Conservation (phyloP, 306 rosid genomes). For the Cotoneaster glaucophyllus region DNA sequence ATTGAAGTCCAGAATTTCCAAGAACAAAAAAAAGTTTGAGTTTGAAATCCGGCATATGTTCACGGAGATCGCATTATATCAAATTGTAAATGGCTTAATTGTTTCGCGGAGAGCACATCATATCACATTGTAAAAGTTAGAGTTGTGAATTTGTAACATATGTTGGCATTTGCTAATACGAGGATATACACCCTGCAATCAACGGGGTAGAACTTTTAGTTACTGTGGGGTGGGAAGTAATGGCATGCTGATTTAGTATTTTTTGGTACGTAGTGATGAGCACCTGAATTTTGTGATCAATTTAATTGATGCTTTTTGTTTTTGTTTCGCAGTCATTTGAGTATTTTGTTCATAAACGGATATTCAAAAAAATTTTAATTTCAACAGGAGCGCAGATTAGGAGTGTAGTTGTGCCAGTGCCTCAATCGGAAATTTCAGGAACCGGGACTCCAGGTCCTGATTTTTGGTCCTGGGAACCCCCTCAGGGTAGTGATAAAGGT, state of each 20-base stretch:
- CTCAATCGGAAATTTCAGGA: slow-evolving; percentile 35
- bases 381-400: slow-evolving; percentile 2
- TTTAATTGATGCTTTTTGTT: not conserved
- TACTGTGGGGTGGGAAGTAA: not conserved
- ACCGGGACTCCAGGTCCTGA: slow-evolving; percentile 78
- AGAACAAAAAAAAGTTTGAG: not conserved
- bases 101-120: not conserved
- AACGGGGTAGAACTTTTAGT: not conserved
- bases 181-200: not conserved
- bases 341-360: too few relatives aligned
- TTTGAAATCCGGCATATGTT: not conserved
- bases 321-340: not conserved
- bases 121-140: not conserved
- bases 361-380: not conserved
- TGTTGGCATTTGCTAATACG: not conserved
- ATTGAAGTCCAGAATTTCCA: not conserved
- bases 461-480: slow-evolving; percentile 98
- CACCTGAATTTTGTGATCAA: not conserved
- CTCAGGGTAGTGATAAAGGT: slow-evolving; percentile 28
- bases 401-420: slow-evolving; percentile 22
- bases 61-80: not conserved
- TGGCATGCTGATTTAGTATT: not conserved
- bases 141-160: not conserved
- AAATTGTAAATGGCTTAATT: not conserved
- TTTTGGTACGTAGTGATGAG: not conserved